Percentiles rank a stretch among this genome's conserved stretches.
These are phyloP conservation scores for Leishmania braziliensis DNA, from an alignment of 208 protist genomes.

Conservation along the genomic window DNA sequence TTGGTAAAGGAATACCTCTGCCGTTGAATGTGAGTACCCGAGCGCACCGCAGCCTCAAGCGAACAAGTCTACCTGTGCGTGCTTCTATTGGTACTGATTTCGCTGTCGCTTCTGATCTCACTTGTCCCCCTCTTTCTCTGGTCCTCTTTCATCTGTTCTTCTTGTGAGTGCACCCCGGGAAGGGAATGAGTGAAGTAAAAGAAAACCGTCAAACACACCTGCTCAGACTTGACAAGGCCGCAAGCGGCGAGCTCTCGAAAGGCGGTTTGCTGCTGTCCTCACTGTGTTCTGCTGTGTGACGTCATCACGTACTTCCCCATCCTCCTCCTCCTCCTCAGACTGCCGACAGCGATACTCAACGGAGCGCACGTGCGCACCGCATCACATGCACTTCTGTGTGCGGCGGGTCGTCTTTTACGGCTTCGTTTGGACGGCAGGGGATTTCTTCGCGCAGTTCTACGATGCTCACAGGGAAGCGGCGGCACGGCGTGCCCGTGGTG, in stretches of 20 bases:
- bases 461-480: slow-evolving; percentile 57
- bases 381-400: slow-evolving; percentile 17
- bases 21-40: background rate
- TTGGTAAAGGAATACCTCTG: background rate
- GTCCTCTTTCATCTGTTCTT: background rate
- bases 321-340: background rate
- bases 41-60: background rate
- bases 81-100: background rate
- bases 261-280: background rate
- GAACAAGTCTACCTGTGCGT: background rate
- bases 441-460: slow-evolving; percentile 82
- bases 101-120: background rate
- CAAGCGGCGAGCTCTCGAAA: background rate
- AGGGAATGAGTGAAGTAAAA: background rate
- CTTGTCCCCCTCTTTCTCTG: background rate
- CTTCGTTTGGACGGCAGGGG: slow-evolving; percentile 46
- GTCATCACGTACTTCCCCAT: background rate
- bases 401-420: slow-evolving; percentile 24
- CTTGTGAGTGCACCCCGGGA: background rate
- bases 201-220: background rate
- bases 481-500: slow-evolving; percentile 38
- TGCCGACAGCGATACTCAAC: background rate
- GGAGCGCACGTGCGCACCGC: background rate
- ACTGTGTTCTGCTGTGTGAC: background rate
- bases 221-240: background rate